Evolutionary conservation across 176 grass and related monocot species (phyloP).

Genomic region (Oryza australiensis): DNA sequence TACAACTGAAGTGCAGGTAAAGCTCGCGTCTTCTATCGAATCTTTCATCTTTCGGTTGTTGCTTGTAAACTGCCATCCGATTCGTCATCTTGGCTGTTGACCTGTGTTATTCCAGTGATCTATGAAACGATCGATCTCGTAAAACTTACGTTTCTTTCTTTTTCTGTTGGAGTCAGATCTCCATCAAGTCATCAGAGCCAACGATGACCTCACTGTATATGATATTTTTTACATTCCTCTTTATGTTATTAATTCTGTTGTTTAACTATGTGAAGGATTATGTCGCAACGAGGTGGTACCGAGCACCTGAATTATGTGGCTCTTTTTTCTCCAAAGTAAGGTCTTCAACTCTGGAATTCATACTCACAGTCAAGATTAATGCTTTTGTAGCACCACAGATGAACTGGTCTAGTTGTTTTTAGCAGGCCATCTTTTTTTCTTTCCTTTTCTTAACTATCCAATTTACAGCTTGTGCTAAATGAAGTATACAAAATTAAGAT

Average conservation of each 20-base stretch:
- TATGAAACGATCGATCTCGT: not conserved
- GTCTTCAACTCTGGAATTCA: conserved; percentile 13
- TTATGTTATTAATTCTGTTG: conserved; percentile 29
- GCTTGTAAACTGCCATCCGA: not conserved
- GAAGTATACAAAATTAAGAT: not conserved
- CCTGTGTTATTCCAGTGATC: not conserved
- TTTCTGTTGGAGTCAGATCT: conserved; percentile 67
- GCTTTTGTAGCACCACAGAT: not conserved
- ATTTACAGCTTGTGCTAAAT: not conserved
- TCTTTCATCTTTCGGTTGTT: not conserved
- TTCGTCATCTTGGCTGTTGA: not conserved
- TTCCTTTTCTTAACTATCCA: not conserved
- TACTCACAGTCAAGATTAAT: conserved; percentile 4
- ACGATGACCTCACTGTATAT: conserved; percentile 76
- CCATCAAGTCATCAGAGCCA: conserved; percentile 93
- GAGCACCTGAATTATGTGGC: conserved; percentile 96
- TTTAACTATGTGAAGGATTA: conserved; percentile 68
- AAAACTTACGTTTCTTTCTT: not conserved
- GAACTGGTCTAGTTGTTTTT: not conserved
- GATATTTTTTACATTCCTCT: conserved; percentile 16
- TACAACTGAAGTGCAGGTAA: not conserved
- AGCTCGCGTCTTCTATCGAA: conserved; percentile 21
- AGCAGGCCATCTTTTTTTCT: not conserved
- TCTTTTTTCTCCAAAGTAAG: conserved; percentile 97
- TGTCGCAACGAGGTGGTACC: conserved; percentile 98